Percentiles rank a stretch among this genome's conserved stretches.
These are phyloP conservation scores for Paraurostyla sp. DNA, from an alignment of 73 alveolate genomes.

Conservation along the genomic window DNA sequence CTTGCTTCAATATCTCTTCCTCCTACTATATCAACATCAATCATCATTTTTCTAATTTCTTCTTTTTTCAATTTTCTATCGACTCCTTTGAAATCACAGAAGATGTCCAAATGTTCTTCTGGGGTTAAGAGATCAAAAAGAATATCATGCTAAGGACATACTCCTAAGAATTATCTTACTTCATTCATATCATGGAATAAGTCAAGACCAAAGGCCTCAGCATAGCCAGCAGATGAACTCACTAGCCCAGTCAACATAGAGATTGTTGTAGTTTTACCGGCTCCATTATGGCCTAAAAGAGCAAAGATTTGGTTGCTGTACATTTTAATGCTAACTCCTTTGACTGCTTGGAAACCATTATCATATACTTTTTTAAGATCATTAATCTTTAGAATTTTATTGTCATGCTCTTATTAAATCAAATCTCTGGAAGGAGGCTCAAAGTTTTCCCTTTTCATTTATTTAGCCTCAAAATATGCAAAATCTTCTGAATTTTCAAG, in stretches of 20 bases:
- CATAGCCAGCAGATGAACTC: conserved; percentile 88
- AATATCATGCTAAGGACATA: conserved; percentile 96
- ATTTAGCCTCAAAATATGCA: not conserved
- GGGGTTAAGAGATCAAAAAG: conserved; percentile 91
- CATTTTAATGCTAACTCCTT: conserved; percentile 74
- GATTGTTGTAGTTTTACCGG: conserved; percentile 98
- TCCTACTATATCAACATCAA: conserved; percentile 77
- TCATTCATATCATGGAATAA: conserved; percentile 78
- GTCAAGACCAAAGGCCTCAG: conserved; percentile 84
- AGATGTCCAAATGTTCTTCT: conserved; percentile 91
- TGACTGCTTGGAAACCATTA: conserved; percentile 85
- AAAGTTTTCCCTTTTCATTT: conserved; percentile 28
- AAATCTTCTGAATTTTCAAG: conserved; percentile 2
- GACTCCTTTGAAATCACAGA: conserved; percentile 93
- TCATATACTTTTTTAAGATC: conserved; percentile 76
- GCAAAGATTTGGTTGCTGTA: conserved; percentile 78
- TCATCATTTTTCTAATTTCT: conserved; percentile 88
- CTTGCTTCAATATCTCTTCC: conserved; percentile 75
- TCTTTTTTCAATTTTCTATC: conserved; percentile 64
- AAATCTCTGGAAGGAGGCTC: conserved; percentile 43
- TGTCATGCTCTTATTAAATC: conserved; percentile 1
- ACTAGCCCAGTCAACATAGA: conserved; percentile 95
- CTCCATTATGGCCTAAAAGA: conserved; percentile 98
- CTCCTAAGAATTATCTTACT: conserved; percentile 84
- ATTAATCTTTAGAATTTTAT: conserved; percentile 66